Percentiles rank a stretch among this genome's conserved stretches.
phyloP scores from a whole-genome alignment of 169 alveolate species.

The Plasmodium falciparum region DNA sequence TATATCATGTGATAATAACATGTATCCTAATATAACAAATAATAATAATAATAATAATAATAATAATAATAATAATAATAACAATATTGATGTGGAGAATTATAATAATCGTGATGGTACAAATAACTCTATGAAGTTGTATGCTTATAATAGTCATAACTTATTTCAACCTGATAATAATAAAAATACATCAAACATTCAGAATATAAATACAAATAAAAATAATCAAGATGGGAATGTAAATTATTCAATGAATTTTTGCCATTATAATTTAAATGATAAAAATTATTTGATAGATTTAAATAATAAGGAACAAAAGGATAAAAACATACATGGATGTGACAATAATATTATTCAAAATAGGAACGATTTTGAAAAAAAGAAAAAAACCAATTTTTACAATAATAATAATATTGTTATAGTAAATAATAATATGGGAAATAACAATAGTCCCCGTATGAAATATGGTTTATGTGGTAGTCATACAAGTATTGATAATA shows the following conservation, averaged over 20 bases:
- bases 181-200: background rate
- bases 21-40: no score
- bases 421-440: background rate
- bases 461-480: no score
- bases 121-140: background rate
- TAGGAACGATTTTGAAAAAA: no score
- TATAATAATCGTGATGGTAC: background rate
- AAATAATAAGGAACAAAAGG: conserved; percentile 5
- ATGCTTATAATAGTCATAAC: conserved; percentile 12
- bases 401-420: no score
- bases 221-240: background rate
- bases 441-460: background rate
- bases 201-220: background rate
- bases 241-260: background rate
- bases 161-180: conserved; percentile 1
- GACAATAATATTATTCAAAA: background rate
- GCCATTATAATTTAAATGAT: conserved; percentile 1
- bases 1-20: conserved; percentile 2
- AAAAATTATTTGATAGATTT: conserved; percentile 6
- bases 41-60: no score
- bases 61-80: no score
- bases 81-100: no score
- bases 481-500: no score
- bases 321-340: conserved; percentile 14
- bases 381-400: no score